These are phyloP conservation scores for Dipodascopsis uninucleata DNA, from an alignment of 805 yeast genomes.

Conservation along the genomic window DNA sequence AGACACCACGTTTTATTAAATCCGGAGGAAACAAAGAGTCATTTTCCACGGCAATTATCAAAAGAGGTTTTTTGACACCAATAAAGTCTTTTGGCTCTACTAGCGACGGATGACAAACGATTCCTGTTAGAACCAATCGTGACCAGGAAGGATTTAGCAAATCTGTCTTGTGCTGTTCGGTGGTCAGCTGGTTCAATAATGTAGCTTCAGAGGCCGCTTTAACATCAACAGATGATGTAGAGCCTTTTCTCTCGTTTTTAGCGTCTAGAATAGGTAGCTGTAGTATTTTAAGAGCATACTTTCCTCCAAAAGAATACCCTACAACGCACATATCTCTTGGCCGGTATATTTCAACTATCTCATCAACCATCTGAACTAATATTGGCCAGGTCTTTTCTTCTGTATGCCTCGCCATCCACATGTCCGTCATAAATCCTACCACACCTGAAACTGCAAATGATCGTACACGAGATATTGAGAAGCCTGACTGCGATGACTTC, in stretches of 20 bases:
- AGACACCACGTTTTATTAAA: slow-evolving; percentile 25
- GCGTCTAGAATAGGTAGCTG: slow-evolving; percentile 30
- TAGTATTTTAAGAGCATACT: slow-evolving; percentile 34
- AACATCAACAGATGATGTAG: too few species aligned
- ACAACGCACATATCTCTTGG: slow-evolving; percentile 33
- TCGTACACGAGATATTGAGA: slow-evolving; percentile 28
- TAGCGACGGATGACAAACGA: slow-evolving; percentile 35
- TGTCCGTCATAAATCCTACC: slow-evolving; percentile 37
- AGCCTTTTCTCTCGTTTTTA: too few species aligned
- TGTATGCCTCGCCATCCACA: slow-evolving; percentile 39
- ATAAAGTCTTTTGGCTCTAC: slow-evolving; percentile 31
- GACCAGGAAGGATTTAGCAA: slow-evolving; percentile 22
- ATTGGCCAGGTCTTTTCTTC: slow-evolving; percentile 33
- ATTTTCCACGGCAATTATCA: slow-evolving; percentile 30
- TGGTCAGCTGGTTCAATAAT: too few species aligned
- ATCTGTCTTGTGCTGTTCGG: too few species aligned
- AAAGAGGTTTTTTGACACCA: slow-evolving; percentile 32
- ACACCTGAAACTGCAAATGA: slow-evolving; percentile 31
- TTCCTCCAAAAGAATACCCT: slow-evolving; percentile 37
- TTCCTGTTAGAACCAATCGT: slow-evolving; percentile 30
- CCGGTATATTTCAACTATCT: slow-evolving; percentile 31
- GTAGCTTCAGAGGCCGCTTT: too few species aligned
- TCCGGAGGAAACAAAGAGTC: slow-evolving; percentile 33
- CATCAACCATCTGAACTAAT: slow-evolving; percentile 31
- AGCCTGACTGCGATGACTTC: too few species aligned